Percentiles rank a stretch among this genome's conserved stretches.
phyloP scores from a whole-genome alignment of 2,329 filamentous ascomycete species.

The Ceratocystis variospora region DNA sequence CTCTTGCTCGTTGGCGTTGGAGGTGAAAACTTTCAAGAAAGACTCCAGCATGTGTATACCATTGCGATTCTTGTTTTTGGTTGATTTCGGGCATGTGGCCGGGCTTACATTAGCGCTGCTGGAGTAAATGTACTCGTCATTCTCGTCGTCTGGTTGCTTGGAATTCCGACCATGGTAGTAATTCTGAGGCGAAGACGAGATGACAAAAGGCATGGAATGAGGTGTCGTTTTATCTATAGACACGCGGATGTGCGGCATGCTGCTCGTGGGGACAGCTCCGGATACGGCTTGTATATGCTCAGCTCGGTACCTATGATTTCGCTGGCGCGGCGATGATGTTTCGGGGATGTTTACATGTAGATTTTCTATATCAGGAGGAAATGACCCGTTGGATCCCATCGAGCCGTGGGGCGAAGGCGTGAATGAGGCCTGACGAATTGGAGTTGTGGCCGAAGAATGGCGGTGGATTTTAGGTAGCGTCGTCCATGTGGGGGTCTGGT shows the following conservation, averaged over 20 bases:
- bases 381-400: background rate
- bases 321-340: slow-evolving; percentile 8
- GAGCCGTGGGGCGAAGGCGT: slow-evolving; percentile 9
- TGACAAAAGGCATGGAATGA: background rate
- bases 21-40: slow-evolving; percentile 11
- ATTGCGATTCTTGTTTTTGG: slow-evolving; percentile 9
- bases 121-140: slow-evolving; percentile 9
- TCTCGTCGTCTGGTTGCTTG: slow-evolving; percentile 7
- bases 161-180: background rate
- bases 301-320: background rate
- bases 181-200: slow-evolving; percentile 11
- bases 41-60: slow-evolving; percentile 3
- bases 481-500: background rate
- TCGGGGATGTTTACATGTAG: slow-evolving; percentile 1
- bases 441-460: slow-evolving; percentile 9
- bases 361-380: slow-evolving; percentile 9
- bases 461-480: slow-evolving; percentile 12
- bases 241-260: slow-evolving; percentile 10
- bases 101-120: background rate
- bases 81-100: background rate
- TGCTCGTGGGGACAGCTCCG: background rate
- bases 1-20: slow-evolving; percentile 5
- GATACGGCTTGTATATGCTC: slow-evolving; percentile 2
- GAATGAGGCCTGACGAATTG: slow-evolving; percentile 13
- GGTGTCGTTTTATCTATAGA: slow-evolving; percentile 4